These are phyloP conservation scores for Suillus variegatus DNA, from an alignment of 768 basidiomycete genomes.

Conservation along the genomic window DNA sequence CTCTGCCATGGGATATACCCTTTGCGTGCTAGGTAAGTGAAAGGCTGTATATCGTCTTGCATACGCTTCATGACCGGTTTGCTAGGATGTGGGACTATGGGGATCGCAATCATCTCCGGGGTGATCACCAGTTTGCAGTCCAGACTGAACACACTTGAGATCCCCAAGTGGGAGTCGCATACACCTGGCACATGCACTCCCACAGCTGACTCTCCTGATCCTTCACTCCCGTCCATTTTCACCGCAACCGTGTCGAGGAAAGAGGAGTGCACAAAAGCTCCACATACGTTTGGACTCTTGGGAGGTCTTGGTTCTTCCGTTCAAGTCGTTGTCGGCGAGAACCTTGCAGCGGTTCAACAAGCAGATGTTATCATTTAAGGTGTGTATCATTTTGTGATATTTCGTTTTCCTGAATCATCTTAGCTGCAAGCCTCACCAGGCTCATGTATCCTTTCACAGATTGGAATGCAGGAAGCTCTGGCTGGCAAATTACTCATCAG, in stretches of 20 bases:
- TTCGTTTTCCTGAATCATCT: conserved; percentile 5
- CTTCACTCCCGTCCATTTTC: conserved; percentile 76
- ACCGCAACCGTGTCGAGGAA: conserved; percentile 84
- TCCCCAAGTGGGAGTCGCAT: conserved; percentile 65
- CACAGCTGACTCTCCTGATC: conserved; percentile 51
- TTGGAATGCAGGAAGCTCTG: conserved; percentile 81
- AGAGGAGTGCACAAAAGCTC: conserved; percentile 72
- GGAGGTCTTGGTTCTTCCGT: conserved; percentile 66
- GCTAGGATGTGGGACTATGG: conserved; percentile 98
- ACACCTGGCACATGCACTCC: conserved; percentile 79
- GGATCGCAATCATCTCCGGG: conserved; percentile 91
- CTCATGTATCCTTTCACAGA: conserved; percentile 68
- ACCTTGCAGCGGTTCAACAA: conserved; percentile 68
- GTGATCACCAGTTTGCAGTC: conserved; percentile 81
- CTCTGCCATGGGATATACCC: conserved; percentile 80
- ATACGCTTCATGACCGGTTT: conserved; percentile 19
- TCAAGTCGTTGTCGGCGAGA: conserved; percentile 67
- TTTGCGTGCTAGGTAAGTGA: conserved; percentile 76
- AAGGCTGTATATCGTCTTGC: conserved; percentile 5
- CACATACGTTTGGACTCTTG: conserved; percentile 56
- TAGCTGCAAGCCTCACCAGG: conserved; percentile 95
- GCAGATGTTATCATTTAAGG: conserved; percentile 92
- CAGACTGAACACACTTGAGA: conserved; percentile 30
- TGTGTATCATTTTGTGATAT: conserved; percentile 35
- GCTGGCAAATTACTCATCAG: conserved; percentile 92